Conservation (phyloP, 345 rosid species). For the Acer campestre region DNA sequence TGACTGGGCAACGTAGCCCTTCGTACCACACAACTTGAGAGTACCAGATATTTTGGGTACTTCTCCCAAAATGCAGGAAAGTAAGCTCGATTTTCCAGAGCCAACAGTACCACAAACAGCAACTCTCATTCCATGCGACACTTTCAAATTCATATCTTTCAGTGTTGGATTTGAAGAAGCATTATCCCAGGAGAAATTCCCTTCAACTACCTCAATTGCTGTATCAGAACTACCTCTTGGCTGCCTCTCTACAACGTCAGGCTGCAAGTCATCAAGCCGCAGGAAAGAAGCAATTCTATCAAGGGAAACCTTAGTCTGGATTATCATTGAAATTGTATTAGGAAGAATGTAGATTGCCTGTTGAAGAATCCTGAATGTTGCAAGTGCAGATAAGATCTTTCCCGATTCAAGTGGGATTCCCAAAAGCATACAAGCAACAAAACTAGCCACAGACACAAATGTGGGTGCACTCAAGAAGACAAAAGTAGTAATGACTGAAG, state of each 20-base stretch:
- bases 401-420: slow-evolving; percentile 56
- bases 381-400: slow-evolving; percentile 62
- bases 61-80: slow-evolving; percentile 71
- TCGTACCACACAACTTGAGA: slow-evolving; percentile 53
- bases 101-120: slow-evolving; percentile 81
- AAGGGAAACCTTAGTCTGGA: slow-evolving; percentile 65
- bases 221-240: slow-evolving; percentile 31
- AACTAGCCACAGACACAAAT: slow-evolving; percentile 48
- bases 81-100: slow-evolving; percentile 71
- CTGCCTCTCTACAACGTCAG: slow-evolving; percentile 33
- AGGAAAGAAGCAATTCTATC: slow-evolving; percentile 60
- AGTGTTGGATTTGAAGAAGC: slow-evolving; percentile 40
- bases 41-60: slow-evolving; percentile 57
- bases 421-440: slow-evolving; percentile 52
- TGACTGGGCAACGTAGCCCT: slow-evolving; percentile 73
- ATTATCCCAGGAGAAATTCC: slow-evolving; percentile 62
- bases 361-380: slow-evolving; percentile 56
- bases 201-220: slow-evolving; percentile 42
- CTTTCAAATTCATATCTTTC: slow-evolving; percentile 48
- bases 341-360: slow-evolving; percentile 57
- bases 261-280: slow-evolving; percentile 55
- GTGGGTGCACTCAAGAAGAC: slow-evolving; percentile 60
- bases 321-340: slow-evolving; percentile 51
- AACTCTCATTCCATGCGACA: slow-evolving; percentile 54
- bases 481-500: slow-evolving; percentile 25